These are phyloP conservation scores for Wickerhamiella qilinensis DNA, from an alignment of 805 yeast genomes.

Conservation along the genomic window DNA sequence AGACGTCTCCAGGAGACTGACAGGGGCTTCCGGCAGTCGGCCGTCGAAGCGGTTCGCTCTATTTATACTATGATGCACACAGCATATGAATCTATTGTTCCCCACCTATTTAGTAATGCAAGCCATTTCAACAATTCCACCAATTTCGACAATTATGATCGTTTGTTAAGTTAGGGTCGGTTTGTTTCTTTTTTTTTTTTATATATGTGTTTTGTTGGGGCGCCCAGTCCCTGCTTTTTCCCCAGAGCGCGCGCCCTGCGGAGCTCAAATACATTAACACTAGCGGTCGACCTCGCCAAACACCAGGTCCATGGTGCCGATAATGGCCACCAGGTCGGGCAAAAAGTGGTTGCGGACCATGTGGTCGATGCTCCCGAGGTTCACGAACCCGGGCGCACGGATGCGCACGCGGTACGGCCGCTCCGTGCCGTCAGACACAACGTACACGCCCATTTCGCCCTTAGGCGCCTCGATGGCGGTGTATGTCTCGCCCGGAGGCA, in stretches of 20 bases:
- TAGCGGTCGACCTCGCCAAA: constrained; percentile 90
- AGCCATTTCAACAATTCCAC: no score
- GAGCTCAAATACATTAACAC: background rate
- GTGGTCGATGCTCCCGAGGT: constrained; percentile 76
- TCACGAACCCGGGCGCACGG: constrained; percentile 90
- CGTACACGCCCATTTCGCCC: constrained; percentile 87
- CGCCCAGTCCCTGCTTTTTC: no score
- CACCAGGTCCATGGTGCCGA: constrained; percentile 90
- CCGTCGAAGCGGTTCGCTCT: no score
- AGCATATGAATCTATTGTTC: no score
- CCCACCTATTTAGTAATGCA: no score
- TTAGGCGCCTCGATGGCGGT: constrained; percentile 88
- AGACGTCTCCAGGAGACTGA: no score
- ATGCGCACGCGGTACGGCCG: constrained; percentile 86
- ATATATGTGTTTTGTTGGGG: no score
- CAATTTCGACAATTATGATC: no score
- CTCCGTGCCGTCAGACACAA: constrained; percentile 78
- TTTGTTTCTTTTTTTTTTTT: no score
- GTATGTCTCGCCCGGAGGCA: constrained; percentile 82
- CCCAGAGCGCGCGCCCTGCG: background rate
- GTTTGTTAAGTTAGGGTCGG: no score
- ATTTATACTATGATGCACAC: no score
- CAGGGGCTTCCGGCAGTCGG: no score
- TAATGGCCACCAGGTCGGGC: constrained; percentile 86
- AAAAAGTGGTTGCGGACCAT: constrained; percentile 72